These are phyloP conservation scores for Leccinum rimulosum DNA, from an alignment of 768 basidiomycete genomes.

Conservation along the genomic window DNA sequence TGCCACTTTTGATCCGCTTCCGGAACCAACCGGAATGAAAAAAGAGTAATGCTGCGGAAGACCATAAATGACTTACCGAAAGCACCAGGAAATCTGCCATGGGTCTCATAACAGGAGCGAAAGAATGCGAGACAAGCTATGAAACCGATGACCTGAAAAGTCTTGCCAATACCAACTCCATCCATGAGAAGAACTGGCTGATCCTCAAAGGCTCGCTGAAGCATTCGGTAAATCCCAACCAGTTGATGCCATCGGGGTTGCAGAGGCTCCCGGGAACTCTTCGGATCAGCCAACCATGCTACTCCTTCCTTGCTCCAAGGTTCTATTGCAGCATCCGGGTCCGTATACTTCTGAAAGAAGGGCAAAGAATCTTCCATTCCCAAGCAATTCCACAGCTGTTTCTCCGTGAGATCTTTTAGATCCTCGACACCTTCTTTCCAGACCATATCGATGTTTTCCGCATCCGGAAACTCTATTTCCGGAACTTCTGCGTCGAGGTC, in stretches of 20 bases:
- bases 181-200: conserved; percentile 22
- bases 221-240: conserved; percentile 15
- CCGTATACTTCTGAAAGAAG: conserved; percentile 5
- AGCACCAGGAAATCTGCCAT: background rate
- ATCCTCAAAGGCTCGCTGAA: conserved; percentile 1
- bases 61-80: background rate
- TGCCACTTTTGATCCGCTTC: background rate
- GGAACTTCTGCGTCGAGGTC: background rate
- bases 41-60: background rate
- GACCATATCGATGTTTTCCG: background rate
- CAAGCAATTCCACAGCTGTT: background rate
- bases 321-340: background rate
- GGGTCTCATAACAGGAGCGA: background rate
- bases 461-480: background rate
- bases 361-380: background rate
- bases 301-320: conserved; percentile 8
- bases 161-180: conserved; percentile 20
- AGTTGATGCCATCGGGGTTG: conserved; percentile 19
- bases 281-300: conserved; percentile 1
- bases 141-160: background rate
- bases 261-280: background rate
- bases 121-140: background rate
- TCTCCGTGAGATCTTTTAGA: background rate
- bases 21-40: background rate
- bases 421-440: background rate